These are phyloP conservation scores for Cantharellus anzutake DNA, from an alignment of 768 basidiomycete species.

Conservation along the genomic window DNA sequence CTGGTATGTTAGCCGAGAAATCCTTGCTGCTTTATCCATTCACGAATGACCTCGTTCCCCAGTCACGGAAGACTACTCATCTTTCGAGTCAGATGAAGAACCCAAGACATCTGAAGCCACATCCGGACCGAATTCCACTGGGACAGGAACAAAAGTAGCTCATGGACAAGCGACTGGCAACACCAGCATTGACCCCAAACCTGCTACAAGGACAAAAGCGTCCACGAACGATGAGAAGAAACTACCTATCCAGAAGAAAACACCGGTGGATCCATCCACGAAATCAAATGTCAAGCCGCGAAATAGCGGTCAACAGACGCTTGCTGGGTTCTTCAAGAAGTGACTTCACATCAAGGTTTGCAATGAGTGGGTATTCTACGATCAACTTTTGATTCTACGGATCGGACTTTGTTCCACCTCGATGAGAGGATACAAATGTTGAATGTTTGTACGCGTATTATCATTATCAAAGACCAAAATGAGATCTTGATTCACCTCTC, in stretches of 20 bases:
- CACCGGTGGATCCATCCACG: background rate
- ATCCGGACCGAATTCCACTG: background rate
- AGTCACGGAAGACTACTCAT: slow-evolving; percentile 67
- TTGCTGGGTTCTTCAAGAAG: background rate
- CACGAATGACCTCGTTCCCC: background rate
- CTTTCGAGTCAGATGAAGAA: slow-evolving; percentile 48
- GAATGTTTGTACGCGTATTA: background rate
- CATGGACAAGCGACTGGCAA: background rate
- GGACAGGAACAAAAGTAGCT: background rate
- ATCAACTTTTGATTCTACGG: background rate
- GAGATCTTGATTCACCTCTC: background rate
- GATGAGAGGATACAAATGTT: background rate
- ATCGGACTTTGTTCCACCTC: background rate
- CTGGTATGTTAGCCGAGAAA: slow-evolving; percentile 24
- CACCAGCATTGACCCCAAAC: background rate
- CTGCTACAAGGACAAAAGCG: background rate
- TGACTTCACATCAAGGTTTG: background rate
- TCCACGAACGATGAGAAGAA: background rate
- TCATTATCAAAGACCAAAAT: background rate
- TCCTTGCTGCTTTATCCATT: background rate
- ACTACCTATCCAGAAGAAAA: background rate
- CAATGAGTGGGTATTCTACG: too few species aligned
- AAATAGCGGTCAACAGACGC: background rate
- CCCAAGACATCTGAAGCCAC: background rate
- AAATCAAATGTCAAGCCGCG: background rate